These are phyloP conservation scores for Aphanoascus verrucosus DNA, from an alignment of 2,329 filamentous ascomycete species.

Conservation along the genomic window DNA sequence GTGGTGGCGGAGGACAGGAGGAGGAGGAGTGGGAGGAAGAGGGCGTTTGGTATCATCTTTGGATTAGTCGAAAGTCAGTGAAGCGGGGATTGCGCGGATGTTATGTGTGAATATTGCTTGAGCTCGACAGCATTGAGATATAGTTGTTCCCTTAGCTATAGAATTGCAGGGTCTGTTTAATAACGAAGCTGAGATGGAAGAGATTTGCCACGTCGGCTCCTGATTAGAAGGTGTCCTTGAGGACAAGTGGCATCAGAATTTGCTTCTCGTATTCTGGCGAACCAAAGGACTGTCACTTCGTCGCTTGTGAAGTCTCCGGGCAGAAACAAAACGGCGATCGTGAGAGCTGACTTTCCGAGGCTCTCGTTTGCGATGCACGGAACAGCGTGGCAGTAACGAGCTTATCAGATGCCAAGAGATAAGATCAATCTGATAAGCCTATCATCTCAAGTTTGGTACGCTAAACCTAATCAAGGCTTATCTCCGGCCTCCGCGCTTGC, in stretches of 20 bases:
- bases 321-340: not conserved
- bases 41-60: not conserved
- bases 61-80: not conserved
- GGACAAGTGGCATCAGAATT: conserved; percentile 5
- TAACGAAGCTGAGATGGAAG: not conserved
- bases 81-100: not conserved
- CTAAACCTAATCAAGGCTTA: no score
- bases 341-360: not conserved
- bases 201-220: not conserved
- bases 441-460: no score
- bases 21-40: conserved; percentile 8
- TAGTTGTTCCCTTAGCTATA: not conserved
- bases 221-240: not conserved
- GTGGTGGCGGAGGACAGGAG: conserved; percentile 14
- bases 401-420: conserved; percentile 13
- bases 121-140: not conserved
- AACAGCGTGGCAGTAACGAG: not conserved
- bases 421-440: conserved; percentile 18
- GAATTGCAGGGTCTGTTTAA: not conserved
- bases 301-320: not conserved
- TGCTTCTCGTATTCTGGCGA: not conserved
- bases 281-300: not conserved
- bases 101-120: not conserved
- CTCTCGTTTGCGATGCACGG: not conserved
- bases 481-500: no score